phyloP scores from a whole-genome alignment of 2,329 filamentous ascomycete species.

The Apiospora koreana region DNA sequence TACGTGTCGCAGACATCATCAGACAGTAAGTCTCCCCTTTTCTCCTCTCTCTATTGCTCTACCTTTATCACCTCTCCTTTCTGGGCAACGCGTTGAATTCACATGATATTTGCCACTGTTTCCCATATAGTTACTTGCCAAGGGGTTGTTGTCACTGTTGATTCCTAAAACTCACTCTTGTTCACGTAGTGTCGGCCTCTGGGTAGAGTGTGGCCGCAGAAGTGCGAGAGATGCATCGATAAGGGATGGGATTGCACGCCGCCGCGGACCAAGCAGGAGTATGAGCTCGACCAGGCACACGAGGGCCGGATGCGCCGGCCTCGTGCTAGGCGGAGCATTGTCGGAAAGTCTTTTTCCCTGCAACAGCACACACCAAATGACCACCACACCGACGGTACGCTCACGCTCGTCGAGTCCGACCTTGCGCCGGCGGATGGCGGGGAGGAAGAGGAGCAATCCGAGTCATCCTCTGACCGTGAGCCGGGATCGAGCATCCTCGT shows the following conservation, averaged over 20 bases:
- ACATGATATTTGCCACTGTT: too few species aligned
- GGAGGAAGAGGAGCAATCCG: background rate
- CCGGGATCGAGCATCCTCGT: background rate
- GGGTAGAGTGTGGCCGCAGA: conserved; percentile 15
- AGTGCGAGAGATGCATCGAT: conserved; percentile 15
- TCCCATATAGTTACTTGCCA: background rate
- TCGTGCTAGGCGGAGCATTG: background rate
- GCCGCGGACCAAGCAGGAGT: conserved; percentile 15
- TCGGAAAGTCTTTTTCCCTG: background rate
- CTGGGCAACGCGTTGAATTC: background rate
- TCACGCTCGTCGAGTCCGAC: background rate
- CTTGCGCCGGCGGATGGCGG: background rate
- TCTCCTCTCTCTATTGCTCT: too few species aligned
- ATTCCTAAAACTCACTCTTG: background rate
- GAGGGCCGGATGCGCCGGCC: background rate
- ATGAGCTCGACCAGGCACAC: background rate
- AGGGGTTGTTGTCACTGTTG: too few species aligned
- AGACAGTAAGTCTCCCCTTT: background rate
- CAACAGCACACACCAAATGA: background rate
- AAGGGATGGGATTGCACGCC: conserved; percentile 13
- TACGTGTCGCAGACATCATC: conserved; percentile 1
- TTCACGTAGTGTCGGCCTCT: conserved; percentile 13
- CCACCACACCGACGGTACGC: background rate
- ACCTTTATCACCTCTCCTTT: too few species aligned
- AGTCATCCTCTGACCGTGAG: background rate